Conservation (phyloP, 78 protist species). For the Pigoraptor vietnamica region DNA sequence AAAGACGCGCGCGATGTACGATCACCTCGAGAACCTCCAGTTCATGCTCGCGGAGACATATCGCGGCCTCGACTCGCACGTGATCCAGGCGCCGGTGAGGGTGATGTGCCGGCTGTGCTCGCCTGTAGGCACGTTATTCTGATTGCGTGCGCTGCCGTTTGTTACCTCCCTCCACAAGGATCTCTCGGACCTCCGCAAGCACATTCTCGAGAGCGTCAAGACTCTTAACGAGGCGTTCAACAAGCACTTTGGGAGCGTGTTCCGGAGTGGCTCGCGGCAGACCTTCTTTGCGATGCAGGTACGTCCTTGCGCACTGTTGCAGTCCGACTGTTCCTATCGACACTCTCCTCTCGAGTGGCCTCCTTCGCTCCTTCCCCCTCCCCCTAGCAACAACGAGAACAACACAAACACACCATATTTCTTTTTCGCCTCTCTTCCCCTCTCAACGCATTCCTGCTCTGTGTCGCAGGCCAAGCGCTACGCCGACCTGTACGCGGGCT, state of each 20-base stretch:
- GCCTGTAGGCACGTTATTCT: not conserved
- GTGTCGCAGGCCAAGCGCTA: slow-evolving; percentile 37
- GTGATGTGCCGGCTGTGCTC: not conserved
- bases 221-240: slow-evolving; percentile 41
- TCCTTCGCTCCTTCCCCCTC: no score
- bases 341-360: no score
- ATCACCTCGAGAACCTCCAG: slow-evolving; percentile 43
- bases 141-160: no score
- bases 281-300: slow-evolving; percentile 60
- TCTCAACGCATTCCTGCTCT: not conserved
- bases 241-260: slow-evolving; percentile 46
- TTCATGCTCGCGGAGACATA: slow-evolving; percentile 58
- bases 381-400: no score
- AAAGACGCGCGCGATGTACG: not conserved
- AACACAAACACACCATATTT: not conserved
- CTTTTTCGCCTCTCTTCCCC: no score
- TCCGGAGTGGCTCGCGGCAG: slow-evolving; percentile 51
- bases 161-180: no score
- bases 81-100: slow-evolving; percentile 21
- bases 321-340: no score
- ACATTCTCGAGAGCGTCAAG: slow-evolving; percentile 27
- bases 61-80: slow-evolving; percentile 42
- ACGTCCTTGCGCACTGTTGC: not conserved
- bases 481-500: slow-evolving; percentile 66
- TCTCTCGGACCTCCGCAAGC: slow-evolving; percentile 25